phyloP scores from a whole-genome alignment of 306 rosid species.

The Betula pendula region DNA sequence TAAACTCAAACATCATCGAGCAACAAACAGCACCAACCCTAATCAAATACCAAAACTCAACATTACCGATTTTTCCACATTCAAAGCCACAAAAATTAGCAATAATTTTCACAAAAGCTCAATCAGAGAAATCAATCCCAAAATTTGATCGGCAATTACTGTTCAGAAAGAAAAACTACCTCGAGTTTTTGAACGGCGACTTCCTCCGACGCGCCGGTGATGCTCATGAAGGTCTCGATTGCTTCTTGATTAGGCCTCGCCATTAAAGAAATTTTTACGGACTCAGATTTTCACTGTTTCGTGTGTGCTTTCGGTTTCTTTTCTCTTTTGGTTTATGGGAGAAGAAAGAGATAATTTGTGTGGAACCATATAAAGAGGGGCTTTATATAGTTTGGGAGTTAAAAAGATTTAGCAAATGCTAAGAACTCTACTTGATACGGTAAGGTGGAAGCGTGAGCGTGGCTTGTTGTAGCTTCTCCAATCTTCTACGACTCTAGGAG shows the following conservation, averaged over 20 bases:
- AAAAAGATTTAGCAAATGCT: no score
- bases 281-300: slow-evolving; percentile 12
- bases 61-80: background rate
- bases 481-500: slow-evolving; percentile 20
- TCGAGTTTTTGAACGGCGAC: slow-evolving; percentile 64
- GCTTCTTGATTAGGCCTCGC: slow-evolving; percentile 79
- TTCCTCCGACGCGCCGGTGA: slow-evolving; percentile 69
- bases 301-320: background rate
- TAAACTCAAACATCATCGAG: background rate
- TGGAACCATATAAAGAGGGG: background rate
- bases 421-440: background rate
- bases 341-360: slow-evolving; percentile 11
- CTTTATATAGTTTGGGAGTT: background rate
- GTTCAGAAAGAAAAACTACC: slow-evolving; percentile 34
- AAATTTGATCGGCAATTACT: background rate
- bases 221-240: slow-evolving; percentile 70
- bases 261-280: slow-evolving; percentile 43
- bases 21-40: background rate
- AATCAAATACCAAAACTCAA: background rate
- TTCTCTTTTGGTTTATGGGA: background rate
- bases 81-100: background rate
- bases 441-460: slow-evolving; percentile 4
- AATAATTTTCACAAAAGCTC: background rate
- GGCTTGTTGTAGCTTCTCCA: slow-evolving; percentile 17
- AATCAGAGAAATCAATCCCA: background rate